Conservation (phyloP, 1,284 basidiomycete species). For the Thelephora terrestris region DNA sequence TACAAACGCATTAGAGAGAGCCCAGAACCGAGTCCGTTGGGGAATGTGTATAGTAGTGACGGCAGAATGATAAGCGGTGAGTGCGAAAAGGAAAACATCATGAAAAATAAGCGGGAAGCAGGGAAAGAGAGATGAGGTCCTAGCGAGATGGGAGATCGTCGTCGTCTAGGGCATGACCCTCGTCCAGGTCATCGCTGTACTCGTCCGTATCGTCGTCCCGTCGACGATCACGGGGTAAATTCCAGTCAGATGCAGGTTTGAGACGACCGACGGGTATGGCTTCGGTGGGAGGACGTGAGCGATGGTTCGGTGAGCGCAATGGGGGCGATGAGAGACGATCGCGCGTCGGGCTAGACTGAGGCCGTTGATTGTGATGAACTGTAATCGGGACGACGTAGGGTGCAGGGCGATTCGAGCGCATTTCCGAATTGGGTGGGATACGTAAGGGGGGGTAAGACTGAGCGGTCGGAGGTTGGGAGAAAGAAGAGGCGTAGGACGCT, state of each 20-base stretch:
- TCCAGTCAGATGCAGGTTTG: neutral
- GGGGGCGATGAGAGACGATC: neutral
- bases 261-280: neutral
- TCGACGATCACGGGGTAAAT: neutral
- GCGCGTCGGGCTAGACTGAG: neutral
- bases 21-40: too few species aligned
- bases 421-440: neutral
- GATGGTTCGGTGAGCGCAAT: neutral
- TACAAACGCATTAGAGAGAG: too few species aligned
- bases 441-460: neutral
- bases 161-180: too few species aligned
- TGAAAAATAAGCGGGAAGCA: too few species aligned
- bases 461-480: neutral
- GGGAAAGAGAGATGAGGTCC: too few species aligned
- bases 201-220: too few species aligned
- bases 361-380: neutral
- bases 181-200: too few species aligned
- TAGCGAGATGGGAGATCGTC: too few species aligned
- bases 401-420: neutral
- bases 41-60: too few species aligned
- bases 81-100: too few species aligned
- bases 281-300: neutral
- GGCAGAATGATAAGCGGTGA: too few species aligned
- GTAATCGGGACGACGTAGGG: neutral
- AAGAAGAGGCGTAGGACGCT: neutral